A percentile compares a stretch with the other conserved stretches of the same genome.
Evolutionary conservation across 225 moss, liverwort and hornwort species (phyloP).

Genomic region (Polytrichum formosum): DNA sequence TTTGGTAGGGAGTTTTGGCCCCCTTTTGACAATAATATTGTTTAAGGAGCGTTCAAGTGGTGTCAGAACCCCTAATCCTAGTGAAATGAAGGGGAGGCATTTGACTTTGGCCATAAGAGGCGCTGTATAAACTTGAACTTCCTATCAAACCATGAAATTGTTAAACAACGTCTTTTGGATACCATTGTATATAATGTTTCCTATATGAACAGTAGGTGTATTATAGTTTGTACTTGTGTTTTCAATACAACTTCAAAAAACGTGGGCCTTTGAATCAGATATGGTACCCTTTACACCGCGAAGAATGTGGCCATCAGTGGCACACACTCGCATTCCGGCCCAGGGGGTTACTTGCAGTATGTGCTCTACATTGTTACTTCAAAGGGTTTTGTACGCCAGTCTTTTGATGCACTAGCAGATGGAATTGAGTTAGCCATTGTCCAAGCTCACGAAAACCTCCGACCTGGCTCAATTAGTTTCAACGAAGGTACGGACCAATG

Average conservation of each 20-base stretch:
- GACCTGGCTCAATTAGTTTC: conserved; percentile 77
- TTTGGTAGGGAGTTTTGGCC: too few species aligned
- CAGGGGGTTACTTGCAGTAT: conserved; percentile 97
- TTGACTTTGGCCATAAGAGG: too few species aligned
- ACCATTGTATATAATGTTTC: too few species aligned
- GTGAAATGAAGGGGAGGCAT: too few species aligned
- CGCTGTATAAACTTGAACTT: too few species aligned
- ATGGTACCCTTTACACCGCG: conserved; percentile 78
- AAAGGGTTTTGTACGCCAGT: conserved; percentile 88
- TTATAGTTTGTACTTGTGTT: too few species aligned
- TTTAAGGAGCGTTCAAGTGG: too few species aligned
- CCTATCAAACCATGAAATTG: not conserved
- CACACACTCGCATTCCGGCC: conserved; percentile 93
- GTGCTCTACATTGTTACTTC: conserved; percentile 91
- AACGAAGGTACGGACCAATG: conserved; percentile 47
- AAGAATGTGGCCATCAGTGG: conserved; percentile 93
- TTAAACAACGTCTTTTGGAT: too few species aligned
- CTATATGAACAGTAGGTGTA: too few species aligned
- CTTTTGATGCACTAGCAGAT: conserved; percentile 89
- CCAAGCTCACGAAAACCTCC: conserved; percentile 88
- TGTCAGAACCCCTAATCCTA: too few species aligned
- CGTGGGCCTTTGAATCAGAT: conserved; percentile 36
- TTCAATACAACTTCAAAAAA: too few species aligned
- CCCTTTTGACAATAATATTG: too few species aligned
- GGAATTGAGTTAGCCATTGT: conserved; percentile 88